Evolutionary conservation across 176 grass and related monocot genomes (phyloP), one percentile per base, ranked within the genome.

Genomic region (Oryza glaberrima): DNA sequence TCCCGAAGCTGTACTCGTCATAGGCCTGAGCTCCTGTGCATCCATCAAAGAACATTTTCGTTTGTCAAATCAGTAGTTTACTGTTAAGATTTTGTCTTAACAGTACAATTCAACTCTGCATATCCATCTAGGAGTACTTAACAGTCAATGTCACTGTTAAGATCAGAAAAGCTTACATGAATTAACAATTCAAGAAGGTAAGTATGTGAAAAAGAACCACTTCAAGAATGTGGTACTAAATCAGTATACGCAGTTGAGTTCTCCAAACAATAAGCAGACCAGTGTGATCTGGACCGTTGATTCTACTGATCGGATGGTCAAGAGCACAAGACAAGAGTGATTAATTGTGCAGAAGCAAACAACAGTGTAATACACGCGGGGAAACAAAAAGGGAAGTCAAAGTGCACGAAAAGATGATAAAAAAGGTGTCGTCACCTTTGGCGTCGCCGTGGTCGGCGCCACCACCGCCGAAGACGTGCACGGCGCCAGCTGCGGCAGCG

Each of bases 1-100:
- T 95, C 90, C 80, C 28, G 86, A 91, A 91, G 77, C 90, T 90
- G 26, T 88, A 95, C 45, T 84, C 83, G 0, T 90, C 93, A 34
- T 95, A 95, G 13, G 80, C 88, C 58, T 92, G 89, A 13, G 76
- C 46, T 76, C 90, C 86, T 88, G 41, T 11, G 38, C 16, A 83
- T 11, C 12, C 32, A 22, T 20, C 1, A 61, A 63, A 64, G 4
- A 35, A 41, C 30, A 32, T 32, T 32, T 3, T 32, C 30, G 0
- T 32, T 32, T 32, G 30, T 32, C 30, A 32, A 32, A 32, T 32
- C 30, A 32, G 30, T 32, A 32, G 30, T 32, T 32, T 32, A 32
- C 30, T 32, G 30, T 32, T 32, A 32, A 32, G 30, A 32, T 32
- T 26, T 26, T 32, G 30, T 32, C 30, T 32, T 32, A 32, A 32